A percentile compares a stretch with the other conserved stretches of the same genome.
These are phyloP conservation scores for Melaleuca alternifolia DNA, from an alignment of 345 rosid species.

Conservation along the genomic window DNA sequence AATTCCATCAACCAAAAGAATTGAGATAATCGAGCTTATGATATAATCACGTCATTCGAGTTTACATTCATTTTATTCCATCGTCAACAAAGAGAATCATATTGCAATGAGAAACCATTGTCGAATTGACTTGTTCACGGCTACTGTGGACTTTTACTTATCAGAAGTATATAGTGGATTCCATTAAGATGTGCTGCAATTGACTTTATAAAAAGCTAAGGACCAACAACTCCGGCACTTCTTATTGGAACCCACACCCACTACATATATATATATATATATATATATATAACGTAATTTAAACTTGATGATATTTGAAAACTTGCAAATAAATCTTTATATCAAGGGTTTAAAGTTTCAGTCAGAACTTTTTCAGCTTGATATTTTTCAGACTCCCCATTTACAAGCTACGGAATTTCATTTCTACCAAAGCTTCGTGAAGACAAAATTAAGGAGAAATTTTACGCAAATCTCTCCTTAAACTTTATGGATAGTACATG, in stretches of 20 bases:
- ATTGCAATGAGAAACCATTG: neutral
- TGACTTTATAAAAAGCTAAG: too few relatives aligned
- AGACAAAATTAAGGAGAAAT: too few relatives aligned
- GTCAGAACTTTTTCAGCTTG: too few relatives aligned
- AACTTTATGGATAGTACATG: too few relatives aligned
- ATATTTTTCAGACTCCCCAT: too few relatives aligned
- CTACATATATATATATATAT: too few relatives aligned
- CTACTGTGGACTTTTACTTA: neutral
- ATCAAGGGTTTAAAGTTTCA: neutral
- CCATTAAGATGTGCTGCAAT: neutral
- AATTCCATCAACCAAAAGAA: neutral
- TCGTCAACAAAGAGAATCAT: neutral
- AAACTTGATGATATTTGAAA: neutral
- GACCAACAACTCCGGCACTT: too few relatives aligned
- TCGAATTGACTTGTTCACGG: neutral
- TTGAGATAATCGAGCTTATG: neutral
- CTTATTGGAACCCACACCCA: too few relatives aligned
- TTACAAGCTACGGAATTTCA: too few relatives aligned
- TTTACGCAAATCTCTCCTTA: too few relatives aligned
- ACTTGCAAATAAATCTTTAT: neutral
- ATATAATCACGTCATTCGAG: neutral
- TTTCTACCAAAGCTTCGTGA: too few relatives aligned
- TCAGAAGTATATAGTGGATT: neutral
- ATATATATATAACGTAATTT: too few relatives aligned
- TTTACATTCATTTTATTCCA: neutral